phyloP scores from a whole-genome alignment of 768 basidiomycete genomes.

The Psilocybe cubensis region DNA sequence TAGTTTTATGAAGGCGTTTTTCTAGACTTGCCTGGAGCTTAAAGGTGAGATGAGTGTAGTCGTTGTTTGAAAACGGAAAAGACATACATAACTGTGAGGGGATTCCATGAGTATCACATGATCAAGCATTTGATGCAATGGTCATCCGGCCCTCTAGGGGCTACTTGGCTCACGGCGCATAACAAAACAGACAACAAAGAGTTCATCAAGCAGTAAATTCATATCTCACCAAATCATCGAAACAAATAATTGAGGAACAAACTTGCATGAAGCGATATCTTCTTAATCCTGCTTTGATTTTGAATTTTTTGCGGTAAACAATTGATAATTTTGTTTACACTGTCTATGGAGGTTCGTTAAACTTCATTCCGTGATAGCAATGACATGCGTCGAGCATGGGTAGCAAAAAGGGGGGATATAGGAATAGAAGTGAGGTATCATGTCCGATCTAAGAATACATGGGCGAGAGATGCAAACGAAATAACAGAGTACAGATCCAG shows the following conservation, averaged over 20 bases:
- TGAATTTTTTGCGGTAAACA: not conserved
- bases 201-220: too few species aligned
- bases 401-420: conserved; percentile 3
- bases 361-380: conserved; percentile 12
- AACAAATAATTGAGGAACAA: too few species aligned
- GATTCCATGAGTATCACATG: not conserved
- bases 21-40: not conserved
- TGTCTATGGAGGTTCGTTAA: not conserved
- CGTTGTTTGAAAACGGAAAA: not conserved
- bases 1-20: not conserved
- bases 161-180: too few species aligned
- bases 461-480: conserved; percentile 21
- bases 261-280: too few species aligned
- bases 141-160: not conserved
- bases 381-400: conserved; percentile 19
- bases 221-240: too few species aligned
- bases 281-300: not conserved
- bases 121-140: not conserved
- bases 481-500: conserved; percentile 30
- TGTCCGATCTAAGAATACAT: conserved; percentile 30
- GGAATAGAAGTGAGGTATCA: conserved; percentile 10
- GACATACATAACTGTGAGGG: not conserved
- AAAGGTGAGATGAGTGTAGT: not conserved
- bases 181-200: too few species aligned
- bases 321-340: not conserved